These are phyloP conservation scores for Oldenlandia corymbosa DNA, from an alignment of 257 asterid species.

Conservation along the genomic window DNA sequence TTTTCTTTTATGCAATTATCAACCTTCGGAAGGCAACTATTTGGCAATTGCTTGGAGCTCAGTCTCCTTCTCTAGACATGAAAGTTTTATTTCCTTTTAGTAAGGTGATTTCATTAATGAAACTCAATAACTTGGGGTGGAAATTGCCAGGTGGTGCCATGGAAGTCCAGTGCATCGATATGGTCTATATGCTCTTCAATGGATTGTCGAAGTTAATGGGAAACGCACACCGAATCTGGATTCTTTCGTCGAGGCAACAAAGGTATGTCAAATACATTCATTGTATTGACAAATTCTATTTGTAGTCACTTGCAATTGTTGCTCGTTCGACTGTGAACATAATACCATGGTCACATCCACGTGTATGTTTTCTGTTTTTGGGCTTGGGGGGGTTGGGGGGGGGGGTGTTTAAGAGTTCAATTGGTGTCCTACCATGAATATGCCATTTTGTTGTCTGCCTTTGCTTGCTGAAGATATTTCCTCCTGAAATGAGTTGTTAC, in stretches of 20 bases:
- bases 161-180: conserved; percentile 96
- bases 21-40: not conserved
- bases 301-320: not conserved
- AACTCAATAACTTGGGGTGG: not conserved
- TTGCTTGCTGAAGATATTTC: not conserved
- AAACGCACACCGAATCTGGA: conserved; percentile 85
- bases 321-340: not conserved
- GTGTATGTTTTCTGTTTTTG: not conserved
- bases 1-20: not conserved
- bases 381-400: conserved; percentile 4
- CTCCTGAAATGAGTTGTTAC: not conserved
- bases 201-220: conserved; percentile 97
- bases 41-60: not conserved
- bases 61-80: not conserved
- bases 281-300: not conserved
- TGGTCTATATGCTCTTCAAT: conserved; percentile 92
- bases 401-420: no score
- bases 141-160: conserved; percentile 80
- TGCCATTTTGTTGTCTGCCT: not conserved
- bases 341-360: not conserved
- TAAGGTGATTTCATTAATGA: not conserved
- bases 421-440: not conserved
- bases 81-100: not conserved
- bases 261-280: conserved; percentile 40
- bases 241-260: conserved; percentile 76